Base-by-base conservation (phyloP, 257 asterid genomes). In the Thymus mandschuricus region DNA sequence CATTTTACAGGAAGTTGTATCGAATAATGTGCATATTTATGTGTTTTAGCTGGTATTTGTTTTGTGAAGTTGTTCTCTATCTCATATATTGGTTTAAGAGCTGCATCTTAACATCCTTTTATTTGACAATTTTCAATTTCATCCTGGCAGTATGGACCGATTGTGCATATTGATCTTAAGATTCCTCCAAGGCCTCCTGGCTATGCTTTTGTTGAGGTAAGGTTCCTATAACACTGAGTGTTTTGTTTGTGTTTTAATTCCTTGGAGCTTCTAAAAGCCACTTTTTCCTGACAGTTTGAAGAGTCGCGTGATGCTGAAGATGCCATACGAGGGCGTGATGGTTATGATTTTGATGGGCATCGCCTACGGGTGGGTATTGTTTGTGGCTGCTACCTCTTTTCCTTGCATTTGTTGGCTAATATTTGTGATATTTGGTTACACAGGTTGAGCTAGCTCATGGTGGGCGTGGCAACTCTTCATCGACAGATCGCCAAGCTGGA, bases 391-490 rank as follows among this genome's bases (percentile, higher is more conserved):
- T 50, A 38, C 43, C 43, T 64, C 43, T 64, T 31, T 38, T 62
- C 13, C 31, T 55, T 8, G 34, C 35, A 9, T 44, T 69, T 44
- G 50, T 52, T 61, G 29, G 60, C 44, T 64, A 54, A 40, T 43
- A 38, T 51, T 60, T 63, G 40, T 61, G n/a, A 27, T 71, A 10
- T 71, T 33, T 68, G 60, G 57, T 68, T 60, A 10, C 50, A 33
- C 79, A 95, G 98, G 99, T 95, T 76, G 98, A 95, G 86, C 88
- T 95, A 80, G 99, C 98, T 0, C 99, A 95, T 81, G 99, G 99
- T 49, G 99, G 99, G 30, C 96, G 99, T 3, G 98, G 97, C 27
- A 71, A 86, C 75, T 80, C 98, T 49, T 85, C 97, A 6, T 77
- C 97, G 7, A 75, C 76, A 3, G 99, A 95, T 80, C 97, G 96